Conservation (phyloP, 495 filamentous ascomycete species). For the Lentithecium fluviatile region DNA sequence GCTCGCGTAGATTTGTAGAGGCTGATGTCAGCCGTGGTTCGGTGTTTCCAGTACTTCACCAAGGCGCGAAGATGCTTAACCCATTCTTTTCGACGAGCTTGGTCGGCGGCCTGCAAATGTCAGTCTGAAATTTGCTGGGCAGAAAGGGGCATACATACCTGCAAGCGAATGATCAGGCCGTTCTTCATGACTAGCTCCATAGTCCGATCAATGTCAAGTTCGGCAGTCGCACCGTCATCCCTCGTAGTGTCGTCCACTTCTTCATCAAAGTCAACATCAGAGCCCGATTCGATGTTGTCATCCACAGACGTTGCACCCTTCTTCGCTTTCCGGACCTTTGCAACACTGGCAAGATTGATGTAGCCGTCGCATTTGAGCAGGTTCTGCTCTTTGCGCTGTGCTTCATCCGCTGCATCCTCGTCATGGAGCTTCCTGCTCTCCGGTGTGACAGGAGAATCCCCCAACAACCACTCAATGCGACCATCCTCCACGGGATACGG, state of each 20-base stretch:
- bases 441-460: constrained; percentile 42
- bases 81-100: constrained; percentile 62
- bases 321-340: constrained; percentile 55
- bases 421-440: constrained; percentile 54
- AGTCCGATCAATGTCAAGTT: constrained; percentile 58
- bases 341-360: constrained; percentile 62
- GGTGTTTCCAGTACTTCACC: constrained; percentile 65
- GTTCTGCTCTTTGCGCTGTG: constrained; percentile 60
- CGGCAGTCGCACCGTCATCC: constrained; percentile 55
- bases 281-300: constrained; percentile 47
- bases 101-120: constrained; percentile 52
- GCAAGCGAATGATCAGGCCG: constrained; percentile 63
- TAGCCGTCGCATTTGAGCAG: constrained; percentile 63
- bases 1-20: constrained; percentile 57
- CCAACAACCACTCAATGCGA: constrained; percentile 58
- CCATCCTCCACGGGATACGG: constrained; percentile 60
- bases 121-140: background rate
- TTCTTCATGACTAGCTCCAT: constrained; percentile 67
- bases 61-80: constrained; percentile 58
- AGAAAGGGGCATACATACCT: constrained; percentile 35
- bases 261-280: constrained; percentile 48
- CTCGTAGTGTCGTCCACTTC: constrained; percentile 48
- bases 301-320: constrained; percentile 54
- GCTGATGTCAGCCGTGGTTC: constrained; percentile 55
- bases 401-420: constrained; percentile 59